Base-by-base conservation (phyloP, 257 asterid species). In the Agastache rugosa region DNA sequence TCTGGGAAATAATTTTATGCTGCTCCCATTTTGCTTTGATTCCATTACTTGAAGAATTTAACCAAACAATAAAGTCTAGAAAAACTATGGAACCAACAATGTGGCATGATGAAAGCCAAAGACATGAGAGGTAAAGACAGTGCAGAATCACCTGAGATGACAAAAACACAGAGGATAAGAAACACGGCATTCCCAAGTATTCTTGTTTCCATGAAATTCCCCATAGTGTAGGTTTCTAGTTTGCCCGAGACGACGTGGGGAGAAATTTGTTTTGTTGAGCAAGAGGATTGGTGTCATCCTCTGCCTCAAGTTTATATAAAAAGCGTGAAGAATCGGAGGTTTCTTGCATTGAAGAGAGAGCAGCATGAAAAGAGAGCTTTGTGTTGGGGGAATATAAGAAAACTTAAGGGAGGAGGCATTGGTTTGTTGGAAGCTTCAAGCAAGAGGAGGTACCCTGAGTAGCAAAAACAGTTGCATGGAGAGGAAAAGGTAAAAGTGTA, bases 301-400 rank as follows among this genome's bases (percentile, higher is more conserved):
- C 25, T 53, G 55, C 53, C 51, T 55, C 63, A 64, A 62, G 81
- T 75, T 75, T 90, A 86, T 91, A 87, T 80, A 83, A 79, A 75
- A 82, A 62, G 73, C 67, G 75, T 58, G 69, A 76, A 86, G 98
- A 90, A 94, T 90, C 96, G 64, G 76, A 87, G 93, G 85, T 94
- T 94, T 87, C 97, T 91, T 92, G 97, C 84, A 85, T 75, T 59
- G 79, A 79, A 81, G 87, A 86, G 77, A 74, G 80, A 80, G 73
- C 68, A 83, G 79, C 75, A 71, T 63, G 86, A 60, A 80, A 75
- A 67, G 80, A 72, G 84, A 78, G 83, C 82, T 51, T 70, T 81
- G 81, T 85, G 90, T 79, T 83, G 81, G 85, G 85, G 80, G 98
- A 90, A 93, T 93, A 90, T 83, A 71, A 93, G 90, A 80, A 90